Conservation (phyloP, 2,329 filamentous ascomycete genomes). For the Drechslerella stenobrocha region DNA sequence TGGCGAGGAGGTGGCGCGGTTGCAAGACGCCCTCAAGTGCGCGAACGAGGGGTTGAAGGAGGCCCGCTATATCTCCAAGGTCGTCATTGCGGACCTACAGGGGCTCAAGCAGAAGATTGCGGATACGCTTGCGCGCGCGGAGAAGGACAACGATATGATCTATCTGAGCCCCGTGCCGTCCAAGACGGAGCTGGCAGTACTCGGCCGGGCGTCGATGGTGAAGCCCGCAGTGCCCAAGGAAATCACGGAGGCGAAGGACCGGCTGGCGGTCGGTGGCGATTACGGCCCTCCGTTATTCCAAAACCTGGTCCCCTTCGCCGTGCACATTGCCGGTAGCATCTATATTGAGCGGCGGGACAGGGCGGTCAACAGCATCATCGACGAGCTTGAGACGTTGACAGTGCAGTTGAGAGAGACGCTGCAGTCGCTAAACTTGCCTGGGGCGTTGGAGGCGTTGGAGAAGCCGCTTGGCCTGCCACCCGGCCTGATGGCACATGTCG, state of each 20-base stretch:
- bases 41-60: slow-evolving; percentile 86
- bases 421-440: slow-evolving; percentile 81
- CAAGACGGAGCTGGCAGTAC: slow-evolving; percentile 80
- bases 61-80: slow-evolving; percentile 76
- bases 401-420: slow-evolving; percentile 76
- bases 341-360: slow-evolving; percentile 90
- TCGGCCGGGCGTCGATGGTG: slow-evolving; percentile 90
- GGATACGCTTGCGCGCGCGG: slow-evolving; percentile 86
- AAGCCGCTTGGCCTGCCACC: slow-evolving; percentile 90
- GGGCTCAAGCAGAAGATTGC: slow-evolving; percentile 78
- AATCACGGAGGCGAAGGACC: slow-evolving; percentile 75
- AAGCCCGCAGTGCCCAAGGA: slow-evolving; percentile 76
- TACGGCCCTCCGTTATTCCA: slow-evolving; percentile 85
- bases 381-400: slow-evolving; percentile 79
- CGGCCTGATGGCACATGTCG: slow-evolving; percentile 81
- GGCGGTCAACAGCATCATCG: slow-evolving; percentile 83
- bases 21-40: slow-evolving; percentile 79
- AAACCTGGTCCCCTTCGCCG: slow-evolving; percentile 90
- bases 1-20: slow-evolving; percentile 86
- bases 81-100: slow-evolving; percentile 78
- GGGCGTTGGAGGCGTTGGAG: slow-evolving; percentile 89
- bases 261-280: slow-evolving; percentile 76
- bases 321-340: slow-evolving; percentile 91
- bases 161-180: slow-evolving; percentile 85
- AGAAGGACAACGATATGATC: slow-evolving; percentile 95